Percentiles rank a stretch among this genome's conserved stretches.
These are phyloP conservation scores for Dothistroma pini DNA, from an alignment of 2,329 filamentous ascomycete species.

Conservation along the genomic window DNA sequence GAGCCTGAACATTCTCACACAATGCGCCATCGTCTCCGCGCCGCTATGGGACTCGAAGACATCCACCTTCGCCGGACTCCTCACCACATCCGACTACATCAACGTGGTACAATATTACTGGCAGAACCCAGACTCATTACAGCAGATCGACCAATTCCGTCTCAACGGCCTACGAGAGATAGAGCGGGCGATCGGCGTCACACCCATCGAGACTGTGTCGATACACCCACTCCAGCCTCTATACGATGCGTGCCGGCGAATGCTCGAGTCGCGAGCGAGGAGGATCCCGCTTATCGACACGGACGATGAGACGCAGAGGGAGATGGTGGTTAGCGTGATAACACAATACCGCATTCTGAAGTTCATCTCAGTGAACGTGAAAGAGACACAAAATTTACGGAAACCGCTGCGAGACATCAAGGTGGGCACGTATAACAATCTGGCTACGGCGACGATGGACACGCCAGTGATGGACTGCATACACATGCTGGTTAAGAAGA, in stretches of 20 bases:
- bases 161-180: constrained; percentile 92
- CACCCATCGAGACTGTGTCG: constrained; percentile 91
- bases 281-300: constrained; percentile 90
- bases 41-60: constrained; percentile 94
- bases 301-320: constrained; percentile 87
- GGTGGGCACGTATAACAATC: constrained; percentile 76
- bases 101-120: constrained; percentile 99
- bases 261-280: constrained; percentile 89
- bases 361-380: constrained; percentile 94
- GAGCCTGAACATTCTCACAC: constrained; percentile 89
- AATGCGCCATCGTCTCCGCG: constrained; percentile 97
- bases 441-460: constrained; percentile 82
- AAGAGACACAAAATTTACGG: constrained; percentile 81
- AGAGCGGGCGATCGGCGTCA: constrained; percentile 86
- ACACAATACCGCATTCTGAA: constrained; percentile 98
- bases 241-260: constrained; percentile 90
- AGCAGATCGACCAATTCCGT: constrained; percentile 88
- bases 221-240: constrained; percentile 85
- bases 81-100: constrained; percentile 96
- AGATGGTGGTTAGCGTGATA: constrained; percentile 93
- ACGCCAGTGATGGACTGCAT: constrained; percentile 93
- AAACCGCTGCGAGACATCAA: constrained; percentile 81
- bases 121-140: constrained; percentile 87
- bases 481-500: constrained; percentile 84
- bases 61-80: constrained; percentile 86